Base-by-base conservation (phyloP, 768 basidiomycete genomes). In the Ramaria sp. region DNA sequence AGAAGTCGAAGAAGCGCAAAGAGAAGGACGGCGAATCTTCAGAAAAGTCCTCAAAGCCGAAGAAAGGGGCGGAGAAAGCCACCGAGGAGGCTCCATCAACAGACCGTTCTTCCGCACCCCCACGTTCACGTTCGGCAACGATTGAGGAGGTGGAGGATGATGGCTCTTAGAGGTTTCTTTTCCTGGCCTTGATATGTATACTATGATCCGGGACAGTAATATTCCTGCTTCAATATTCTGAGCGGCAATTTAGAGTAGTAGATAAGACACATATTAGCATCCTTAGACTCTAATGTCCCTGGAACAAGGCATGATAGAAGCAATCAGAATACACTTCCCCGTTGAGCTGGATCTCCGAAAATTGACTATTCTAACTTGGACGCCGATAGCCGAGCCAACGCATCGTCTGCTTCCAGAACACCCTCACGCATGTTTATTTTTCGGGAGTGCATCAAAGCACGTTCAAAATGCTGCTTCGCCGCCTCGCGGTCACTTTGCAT, bases 1-100 rank as follows among this genome's bases (percentile, higher is more conserved):
- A 81, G 64, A 85, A 83, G 72, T 74, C 71, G 51, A 68, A 72
- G 30, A 85, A 82, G 71, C 85, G 83, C 72, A 81, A 78, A 63
- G 56, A 56, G 15, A 59, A 59, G 44, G 61, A 61, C 24, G 60
- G 41, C 10, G 69, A 67, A 15, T 78, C 81, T 56, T 79, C 81
- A 63, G 71, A 69, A 57, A 74, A 75, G 59, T 25, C 55, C 12
- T 27, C 45, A 13, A 59, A 59, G 39, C 36, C 41, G n/a, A 49
- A 52, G 43, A 39, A 55, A 27, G 72, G 72, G 12, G 76, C 72
- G 22, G 64, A 70, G 57, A 66, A 66, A n/a, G 61, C 25, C 4
- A 68, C 61, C 16, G 68, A 63, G 62, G 52, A 63, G n/a, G 57
- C 54, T 32, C 34, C 44, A 6, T 43, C 41, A 15, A 9, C 39